Percentiles rank a stretch among this genome's conserved stretches.
Conservation (phyloP, 2,329 filamentous ascomycete species). For the Eutypa lata region DNA sequence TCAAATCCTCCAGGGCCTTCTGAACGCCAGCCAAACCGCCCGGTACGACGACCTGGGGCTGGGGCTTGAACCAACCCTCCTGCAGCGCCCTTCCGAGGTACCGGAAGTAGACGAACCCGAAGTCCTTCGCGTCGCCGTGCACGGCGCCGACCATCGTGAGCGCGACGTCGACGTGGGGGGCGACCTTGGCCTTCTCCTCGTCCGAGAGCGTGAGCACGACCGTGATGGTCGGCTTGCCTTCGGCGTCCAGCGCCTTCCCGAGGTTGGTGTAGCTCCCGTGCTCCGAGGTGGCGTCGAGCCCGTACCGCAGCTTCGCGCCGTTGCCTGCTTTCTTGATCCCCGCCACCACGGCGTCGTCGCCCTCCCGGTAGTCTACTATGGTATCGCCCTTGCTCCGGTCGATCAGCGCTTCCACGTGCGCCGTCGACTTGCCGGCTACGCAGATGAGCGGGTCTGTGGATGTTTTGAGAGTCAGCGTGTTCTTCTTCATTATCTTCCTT, state of each 20-base stretch:
- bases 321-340: conserved; percentile 40
- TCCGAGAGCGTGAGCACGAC: conserved; percentile 32
- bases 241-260: conserved; percentile 35
- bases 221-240: conserved; percentile 34
- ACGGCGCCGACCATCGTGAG: conserved; percentile 18
- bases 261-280: conserved; percentile 46
- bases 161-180: conserved; percentile 15
- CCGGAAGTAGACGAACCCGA: conserved; percentile 33
- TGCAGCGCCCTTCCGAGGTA: conserved; percentile 31
- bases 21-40: conserved; percentile 34
- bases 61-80: conserved; percentile 38
- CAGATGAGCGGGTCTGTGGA: conserved; percentile 51
- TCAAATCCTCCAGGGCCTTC: conserved; percentile 31
- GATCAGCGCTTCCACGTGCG: conserved; percentile 51
- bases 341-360: conserved; percentile 47
- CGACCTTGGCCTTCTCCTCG: conserved; percentile 26
- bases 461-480: too few species aligned
- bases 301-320: conserved; percentile 42
- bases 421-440: conserved; percentile 50
- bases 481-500: too few species aligned
- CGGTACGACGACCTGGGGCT: conserved; percentile 32
- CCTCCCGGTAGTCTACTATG: conserved; percentile 59
- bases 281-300: conserved; percentile 57
- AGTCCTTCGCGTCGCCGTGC: conserved; percentile 21
- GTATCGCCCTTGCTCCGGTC: conserved; percentile 52